Base-by-base conservation (phyloP, 1,284 basidiomycete genomes). In the Cerrena zonata region DNA sequence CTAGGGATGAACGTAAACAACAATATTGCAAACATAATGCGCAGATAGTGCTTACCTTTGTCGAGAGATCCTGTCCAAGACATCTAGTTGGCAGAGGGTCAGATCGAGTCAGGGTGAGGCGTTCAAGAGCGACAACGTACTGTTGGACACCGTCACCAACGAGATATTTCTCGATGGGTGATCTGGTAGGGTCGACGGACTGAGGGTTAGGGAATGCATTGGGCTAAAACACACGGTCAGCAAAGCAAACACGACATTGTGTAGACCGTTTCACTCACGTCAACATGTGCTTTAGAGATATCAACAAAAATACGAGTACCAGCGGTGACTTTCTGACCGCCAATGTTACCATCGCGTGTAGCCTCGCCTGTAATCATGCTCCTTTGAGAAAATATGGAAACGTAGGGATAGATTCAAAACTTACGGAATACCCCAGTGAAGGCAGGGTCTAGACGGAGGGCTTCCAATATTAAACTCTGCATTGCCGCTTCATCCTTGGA, bases 401-500 rank as follows among this genome's bases (percentile, higher is more conserved):
- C 15, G 45, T 42, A 36, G 23, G 2, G 4, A 37, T 49, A 34
- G 38, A 24, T 27, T 1, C 5, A 4, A 22, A 37, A 69, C 76
- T 56, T 61, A 78, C 82, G 81, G 59, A 76, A 79, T 12, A 69
- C 66, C 22, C 70, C 72, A 44, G 59, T 68, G 60, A 79, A 74
- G 1, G 76, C 68, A 18, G 78, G 78, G 42, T 80, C 74, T 15
- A 78, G 62, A 87, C 87, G 78, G 53, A 88, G 63, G 21, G 84
- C 82, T 63, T 90, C 88, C 19, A 76, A 72, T 12, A 81, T 76
- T 57, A 78, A 81, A 23, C 75, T 79, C 48, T 76, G 71, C 18
- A 84, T 61, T 21, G 64, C 48, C 22, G 50, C 57, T 27, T 69
- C 49, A 34, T 71, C 66, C 53, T 74, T 74, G 21, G 60, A 53